A percentile compares a stretch with the other conserved stretches of the same genome.
phyloP scores from a whole-genome alignment of 2,329 filamentous ascomycete genomes.

The Penicillium sp. region DNA sequence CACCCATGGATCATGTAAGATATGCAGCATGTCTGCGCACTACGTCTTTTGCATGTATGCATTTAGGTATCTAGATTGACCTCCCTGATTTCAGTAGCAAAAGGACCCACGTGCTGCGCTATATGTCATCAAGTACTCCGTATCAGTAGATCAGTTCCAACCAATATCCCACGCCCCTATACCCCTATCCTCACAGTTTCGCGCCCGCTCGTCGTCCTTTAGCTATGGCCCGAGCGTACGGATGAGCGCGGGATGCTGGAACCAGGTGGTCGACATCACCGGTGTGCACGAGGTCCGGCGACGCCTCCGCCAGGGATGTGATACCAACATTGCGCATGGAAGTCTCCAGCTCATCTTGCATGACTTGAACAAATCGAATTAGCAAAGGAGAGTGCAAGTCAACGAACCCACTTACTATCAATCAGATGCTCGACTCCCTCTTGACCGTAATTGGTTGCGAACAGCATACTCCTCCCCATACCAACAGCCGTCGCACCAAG shows the following conservation, averaged over 20 bases:
- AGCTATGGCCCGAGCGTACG: conserved; percentile 43
- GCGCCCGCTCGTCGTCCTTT: conserved; percentile 28
- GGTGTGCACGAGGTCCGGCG: conserved; percentile 49
- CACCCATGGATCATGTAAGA: too few relatives aligned
- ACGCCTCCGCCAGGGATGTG: conserved; percentile 46
- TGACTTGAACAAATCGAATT: conserved; percentile 31
- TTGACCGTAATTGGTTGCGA: conserved; percentile 57
- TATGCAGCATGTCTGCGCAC: neutral
- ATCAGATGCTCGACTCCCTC: conserved; percentile 58
- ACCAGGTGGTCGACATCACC: conserved; percentile 55
- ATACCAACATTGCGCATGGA: conserved; percentile 52
- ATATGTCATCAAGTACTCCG: neutral
- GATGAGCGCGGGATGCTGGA: conserved; percentile 42
- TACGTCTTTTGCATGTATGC: too few relatives aligned
- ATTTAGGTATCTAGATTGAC: too few relatives aligned
- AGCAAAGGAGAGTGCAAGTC: neutral
- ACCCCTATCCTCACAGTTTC: conserved; percentile 28
- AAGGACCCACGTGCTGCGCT: neutral
- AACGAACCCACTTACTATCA: conserved; percentile 51
- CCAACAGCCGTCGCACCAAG: conserved; percentile 58
- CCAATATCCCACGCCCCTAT: neutral
- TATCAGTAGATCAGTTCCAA: neutral
- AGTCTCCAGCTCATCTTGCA: conserved; percentile 52
- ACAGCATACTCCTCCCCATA: conserved; percentile 56
- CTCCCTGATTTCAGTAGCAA: neutral